Base-by-base conservation (phyloP, 73 alveolate genomes). In the Chromera velia region DNA sequence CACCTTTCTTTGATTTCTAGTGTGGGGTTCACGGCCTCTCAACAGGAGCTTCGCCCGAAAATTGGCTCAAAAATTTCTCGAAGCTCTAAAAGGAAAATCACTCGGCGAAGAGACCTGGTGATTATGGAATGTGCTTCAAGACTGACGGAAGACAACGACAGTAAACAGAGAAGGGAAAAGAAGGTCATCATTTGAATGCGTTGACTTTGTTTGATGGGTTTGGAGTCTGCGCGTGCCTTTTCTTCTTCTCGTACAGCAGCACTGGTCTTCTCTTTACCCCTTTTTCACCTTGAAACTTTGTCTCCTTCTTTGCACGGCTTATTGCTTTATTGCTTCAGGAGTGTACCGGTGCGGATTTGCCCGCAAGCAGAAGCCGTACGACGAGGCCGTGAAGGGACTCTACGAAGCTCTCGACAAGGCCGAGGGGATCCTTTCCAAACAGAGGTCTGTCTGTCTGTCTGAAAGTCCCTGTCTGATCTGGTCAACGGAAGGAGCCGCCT, bases 311-410 rank as follows among this genome's bases (percentile, higher is more conserved):
- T n/a, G n/a, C n/a, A n/a, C n/a, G n/a, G n/a, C n/a, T n/a, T n/a
- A n/a, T n/a, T n/a, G n/a, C n/a, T n/a, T n/a, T n/a, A n/a, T n/a
- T n/a, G 1, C n/a, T n/a, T n/a, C n/a, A n/a, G n/a, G n/a, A n/a
- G 82, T 82, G 28, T 79, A 77, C 29, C 62, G 86, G 72, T 69
- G 88, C 45, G 91, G 91, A 34, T 86, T 86, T 30, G 92, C 92
- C 69, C 46, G 68, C 29, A 48, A 81, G 67, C 90, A 86, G 82
- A 71, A 66, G 46, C 84, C 92, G 1, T 83, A 86, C 74, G 88
- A 74, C 33, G 78, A 32, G 27, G 92, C 92, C 6, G 81, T 75
- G 27, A 46, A 76, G 71, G 81, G n/a, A 0, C 46, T 86, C 64
- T 81, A 70, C 40, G 83, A 33, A 0, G 84, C 76, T 9, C 46